Evolutionary conservation across 2,329 filamentous ascomycete species (phyloP), one percentile per base, ranked within the genome.

Genomic region (Lachnellula cervina): DNA sequence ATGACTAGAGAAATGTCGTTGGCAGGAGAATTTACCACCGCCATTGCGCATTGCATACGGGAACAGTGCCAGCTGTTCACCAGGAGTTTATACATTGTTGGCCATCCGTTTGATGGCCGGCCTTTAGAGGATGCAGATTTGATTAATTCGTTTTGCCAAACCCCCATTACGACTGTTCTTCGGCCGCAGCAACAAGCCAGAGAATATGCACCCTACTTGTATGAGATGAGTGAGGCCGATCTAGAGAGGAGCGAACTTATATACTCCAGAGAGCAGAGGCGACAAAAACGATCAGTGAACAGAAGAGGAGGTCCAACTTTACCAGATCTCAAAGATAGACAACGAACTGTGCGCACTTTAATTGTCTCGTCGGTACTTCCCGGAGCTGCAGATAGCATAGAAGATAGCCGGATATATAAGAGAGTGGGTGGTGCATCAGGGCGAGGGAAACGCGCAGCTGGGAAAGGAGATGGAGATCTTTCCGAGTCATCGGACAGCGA

Each of bases 21-120:
- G 17, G 90, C 90, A 0, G 94, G 94, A 61, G 94, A 99, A 71
- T 99, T 99, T 67, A 92, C 90, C 2, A 99, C 94, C 0, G 93
- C 94, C 7, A 97, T 99, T 70, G 94, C 94, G 13, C 94, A 99
- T 74, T 96, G 90, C 59, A 99, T 99, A 68, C 88, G 94, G 59
- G 94, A 99, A 72, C 94, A 99, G 73, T 86, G 87, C 42, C 94
- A 99, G 70, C 81, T 97, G 32, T 99, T 97, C 71, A 95, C 91
- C 5, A 88, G 90, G 70, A 95, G 91, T 67, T 76, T 99, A 58
- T 97, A 96, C 73, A 90, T 94, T 66, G 84, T 95, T 52, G 91
- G 92, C 2, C 92, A 99, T 74, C 87, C 91, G 25, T 99, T 99
- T 67, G 94, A 99, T 69, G 94, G 94, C 49, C 83, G 94, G 37